A percentile compares a stretch with the other conserved stretches of the same genome.
Evolutionary conservation across 768 basidiomycete species (phyloP).

Genomic region (Tricholoma hemisulphureum): DNA sequence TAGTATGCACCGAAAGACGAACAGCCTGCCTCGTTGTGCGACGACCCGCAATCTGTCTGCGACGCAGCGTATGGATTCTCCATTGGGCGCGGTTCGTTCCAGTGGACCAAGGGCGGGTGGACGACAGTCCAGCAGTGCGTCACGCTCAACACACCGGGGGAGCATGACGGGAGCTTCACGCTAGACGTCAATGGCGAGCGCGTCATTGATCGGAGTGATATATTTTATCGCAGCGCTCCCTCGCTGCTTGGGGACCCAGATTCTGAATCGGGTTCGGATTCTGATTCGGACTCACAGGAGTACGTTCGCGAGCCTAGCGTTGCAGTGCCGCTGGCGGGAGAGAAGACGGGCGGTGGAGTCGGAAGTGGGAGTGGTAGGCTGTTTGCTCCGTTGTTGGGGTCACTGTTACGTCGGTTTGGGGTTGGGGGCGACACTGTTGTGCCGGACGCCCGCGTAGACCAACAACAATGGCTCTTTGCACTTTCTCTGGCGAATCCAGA

Average conservation of each 20-base stretch:
- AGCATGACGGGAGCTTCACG: conserved; percentile 61
- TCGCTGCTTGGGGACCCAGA: no score
- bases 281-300: background rate
- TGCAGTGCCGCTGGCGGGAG: background rate
- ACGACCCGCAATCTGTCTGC: conserved; percentile 59
- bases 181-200: conserved; percentile 60
- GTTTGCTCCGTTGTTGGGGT: background rate
- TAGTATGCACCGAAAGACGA: conserved; percentile 77
- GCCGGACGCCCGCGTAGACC: background rate
- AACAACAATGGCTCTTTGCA: conserved; percentile 10
- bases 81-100: conserved; percentile 70
- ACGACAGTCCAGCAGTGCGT: conserved; percentile 72
- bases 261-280: background rate
- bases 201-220: conserved; percentile 53
- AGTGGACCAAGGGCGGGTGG: conserved; percentile 62
- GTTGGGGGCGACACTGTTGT: background rate
- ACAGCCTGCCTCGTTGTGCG: conserved; percentile 60
- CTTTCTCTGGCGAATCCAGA: background rate
- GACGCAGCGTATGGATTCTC: conserved; percentile 69
- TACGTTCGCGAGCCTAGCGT: background rate
- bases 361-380: no score
- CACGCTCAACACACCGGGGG: conserved; percentile 69
- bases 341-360: background rate
- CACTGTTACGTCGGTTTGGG: background rate
- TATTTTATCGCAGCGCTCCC: conserved; percentile 57